A percentile compares a stretch with the other conserved stretches of the same genome.
These are phyloP conservation scores for Elaeis oleifera DNA, from an alignment of 202 grass and related monocot genomes.

Conservation along the genomic window DNA sequence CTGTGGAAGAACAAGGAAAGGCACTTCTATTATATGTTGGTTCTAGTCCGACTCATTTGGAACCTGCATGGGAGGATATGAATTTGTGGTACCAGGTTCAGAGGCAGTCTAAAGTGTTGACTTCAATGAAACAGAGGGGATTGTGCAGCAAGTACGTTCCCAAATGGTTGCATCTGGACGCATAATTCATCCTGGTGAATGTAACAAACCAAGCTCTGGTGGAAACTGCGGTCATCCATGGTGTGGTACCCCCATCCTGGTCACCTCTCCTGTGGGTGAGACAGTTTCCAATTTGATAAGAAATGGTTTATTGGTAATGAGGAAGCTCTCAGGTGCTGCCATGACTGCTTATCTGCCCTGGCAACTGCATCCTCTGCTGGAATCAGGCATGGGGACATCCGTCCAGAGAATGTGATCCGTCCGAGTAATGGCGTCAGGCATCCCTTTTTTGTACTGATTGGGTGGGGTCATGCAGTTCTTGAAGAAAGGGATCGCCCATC, in stretches of 20 bases:
- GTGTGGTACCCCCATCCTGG: constrained; percentile 86
- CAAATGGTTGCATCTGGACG: constrained; percentile 67
- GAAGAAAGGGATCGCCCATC: constrained; percentile 82
- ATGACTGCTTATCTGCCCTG: constrained; percentile 89
- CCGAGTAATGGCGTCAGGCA: constrained; percentile 51
- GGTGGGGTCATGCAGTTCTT: constrained; percentile 92
- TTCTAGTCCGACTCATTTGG: constrained; percentile 77
- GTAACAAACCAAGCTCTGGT: constrained; percentile 57
- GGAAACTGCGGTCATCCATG: constrained; percentile 72
- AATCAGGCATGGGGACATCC: constrained; percentile 80
- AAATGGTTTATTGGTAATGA: constrained; percentile 73
- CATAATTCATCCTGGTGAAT: constrained; percentile 57
- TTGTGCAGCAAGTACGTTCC: constrained; percentile 78
- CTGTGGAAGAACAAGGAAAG: constrained; percentile 55
- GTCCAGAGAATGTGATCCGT: constrained; percentile 85
- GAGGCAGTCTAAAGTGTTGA: constrained; percentile 79
- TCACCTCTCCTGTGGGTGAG: constrained; percentile 70
- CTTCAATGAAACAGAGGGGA: constrained; percentile 77
- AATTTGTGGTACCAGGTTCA: constrained; percentile 92
- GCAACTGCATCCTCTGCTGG: constrained; percentile 63
- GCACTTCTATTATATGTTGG: constrained; percentile 66
- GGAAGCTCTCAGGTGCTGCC: constrained; percentile 91
- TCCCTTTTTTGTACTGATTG: constrained; percentile 68
- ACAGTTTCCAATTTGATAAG: constrained; percentile 73
- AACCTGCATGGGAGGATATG: constrained; percentile 93